Conservation (phyloP, 495 filamentous ascomycete genomes). For the Antarctomyces pellizariae region DNA sequence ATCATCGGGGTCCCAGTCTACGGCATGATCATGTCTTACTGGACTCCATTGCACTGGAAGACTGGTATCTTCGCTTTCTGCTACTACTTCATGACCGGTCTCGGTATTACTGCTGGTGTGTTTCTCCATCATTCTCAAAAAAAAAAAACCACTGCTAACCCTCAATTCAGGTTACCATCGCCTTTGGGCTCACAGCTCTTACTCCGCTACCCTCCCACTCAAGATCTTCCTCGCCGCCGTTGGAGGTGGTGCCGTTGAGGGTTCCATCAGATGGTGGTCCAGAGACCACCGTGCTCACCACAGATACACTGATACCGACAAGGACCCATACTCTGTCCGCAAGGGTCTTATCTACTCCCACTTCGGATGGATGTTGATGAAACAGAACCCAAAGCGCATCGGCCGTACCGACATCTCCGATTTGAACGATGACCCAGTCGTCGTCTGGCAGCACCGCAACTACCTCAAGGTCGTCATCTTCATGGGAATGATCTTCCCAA, state of each 20-base stretch:
- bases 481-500: conserved; percentile 76
- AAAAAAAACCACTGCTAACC: conserved; percentile 1
- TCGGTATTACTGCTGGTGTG: conserved; percentile 72
- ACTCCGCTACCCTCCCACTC: conserved; percentile 70
- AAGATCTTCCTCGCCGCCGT: conserved; percentile 81
- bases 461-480: conserved; percentile 72
- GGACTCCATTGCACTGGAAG: conserved; percentile 52
- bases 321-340: conserved; percentile 96
- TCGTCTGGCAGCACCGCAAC: conserved; percentile 85
- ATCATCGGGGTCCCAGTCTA: conserved; percentile 67
- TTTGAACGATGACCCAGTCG: conserved; percentile 82
- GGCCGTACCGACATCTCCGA: conserved; percentile 95
- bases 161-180: conserved; percentile 48
- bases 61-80: conserved; percentile 60
- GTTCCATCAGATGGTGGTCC: conserved; percentile 94
- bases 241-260: conserved; percentile 88
- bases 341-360: conserved; percentile 96
- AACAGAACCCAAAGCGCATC: conserved; percentile 81
- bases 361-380: conserved; percentile 83
- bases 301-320: conserved; percentile 96
- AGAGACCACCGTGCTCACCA: conserved; percentile 93
- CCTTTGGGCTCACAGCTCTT: conserved; percentile 88
- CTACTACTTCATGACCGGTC: conserved; percentile 83
- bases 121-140: conserved; percentile 2
- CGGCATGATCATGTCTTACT: conserved; percentile 56